Conservation (phyloP, 2,329 filamentous ascomycete genomes). For the Beauveria pseudobassiana region DNA sequence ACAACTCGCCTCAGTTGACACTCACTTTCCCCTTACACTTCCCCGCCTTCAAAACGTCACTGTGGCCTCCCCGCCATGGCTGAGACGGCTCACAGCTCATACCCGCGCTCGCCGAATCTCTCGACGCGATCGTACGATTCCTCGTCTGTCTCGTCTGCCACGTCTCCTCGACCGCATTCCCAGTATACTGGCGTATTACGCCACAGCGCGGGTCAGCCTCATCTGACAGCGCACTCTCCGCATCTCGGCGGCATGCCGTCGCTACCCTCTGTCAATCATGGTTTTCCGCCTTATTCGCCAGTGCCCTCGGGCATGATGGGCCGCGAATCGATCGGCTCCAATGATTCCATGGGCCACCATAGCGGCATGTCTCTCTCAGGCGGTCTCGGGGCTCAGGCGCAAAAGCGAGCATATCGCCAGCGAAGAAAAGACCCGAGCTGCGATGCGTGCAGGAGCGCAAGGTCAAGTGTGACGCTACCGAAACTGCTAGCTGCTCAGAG, state of each 20-base stretch:
- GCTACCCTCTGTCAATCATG: constrained; percentile 38
- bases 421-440: constrained; percentile 94
- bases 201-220: constrained; percentile 41
- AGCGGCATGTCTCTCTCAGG: constrained; percentile 29
- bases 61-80: constrained; percentile 38
- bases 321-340: constrained; percentile 54
- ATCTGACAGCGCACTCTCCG: constrained; percentile 31
- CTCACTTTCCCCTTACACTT: constrained; percentile 4
- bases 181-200: constrained; percentile 47
- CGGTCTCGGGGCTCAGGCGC: constrained; percentile 43
- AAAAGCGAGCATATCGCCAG: constrained; percentile 92
- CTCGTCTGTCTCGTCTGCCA: constrained; percentile 54
- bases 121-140: constrained; percentile 57
- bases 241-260: constrained; percentile 48
- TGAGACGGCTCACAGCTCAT: constrained; percentile 46
- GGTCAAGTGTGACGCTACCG: constrained; percentile 90
- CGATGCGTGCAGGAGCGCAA: constrained; percentile 89
- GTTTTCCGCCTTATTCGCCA: constrained; percentile 47
- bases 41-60: neutral
- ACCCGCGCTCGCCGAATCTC: constrained; percentile 53
- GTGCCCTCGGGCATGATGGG: constrained; percentile 41
- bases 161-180: constrained; percentile 48
- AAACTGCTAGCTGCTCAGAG: constrained; percentile 92
- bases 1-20: constrained; percentile 10
- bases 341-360: constrained; percentile 49